These are phyloP conservation scores for Cladosporium colombiae DNA, from an alignment of 2,329 filamentous ascomycete species.

Conservation along the genomic window DNA sequence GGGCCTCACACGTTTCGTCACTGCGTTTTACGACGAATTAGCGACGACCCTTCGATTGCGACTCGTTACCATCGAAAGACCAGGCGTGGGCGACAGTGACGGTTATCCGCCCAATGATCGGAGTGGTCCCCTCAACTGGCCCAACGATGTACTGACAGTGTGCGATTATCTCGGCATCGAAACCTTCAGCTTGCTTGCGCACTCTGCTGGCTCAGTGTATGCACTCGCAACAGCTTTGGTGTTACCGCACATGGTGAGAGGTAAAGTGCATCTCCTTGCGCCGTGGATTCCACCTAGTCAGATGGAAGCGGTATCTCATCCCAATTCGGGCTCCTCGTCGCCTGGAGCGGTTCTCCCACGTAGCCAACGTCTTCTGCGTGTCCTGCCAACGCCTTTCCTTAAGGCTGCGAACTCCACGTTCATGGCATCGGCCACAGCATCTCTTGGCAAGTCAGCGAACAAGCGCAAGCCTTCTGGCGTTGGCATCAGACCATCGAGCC, in stretches of 20 bases:
- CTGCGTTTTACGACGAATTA: slow-evolving; percentile 95
- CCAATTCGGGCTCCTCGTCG: slow-evolving; percentile 52
- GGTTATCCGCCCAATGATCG: slow-evolving; percentile 77
- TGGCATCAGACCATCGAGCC: slow-evolving; percentile 22
- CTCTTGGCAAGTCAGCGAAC: slow-evolving; percentile 34
- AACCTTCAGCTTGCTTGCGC: slow-evolving; percentile 93
- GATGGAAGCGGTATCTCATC: slow-evolving; percentile 66
- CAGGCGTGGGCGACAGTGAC: slow-evolving; percentile 90
- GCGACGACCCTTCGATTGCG: slow-evolving; percentile 84
- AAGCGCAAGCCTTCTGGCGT: slow-evolving; percentile 27
- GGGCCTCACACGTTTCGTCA: slow-evolving; percentile 94
- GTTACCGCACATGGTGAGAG: slow-evolving; percentile 93
- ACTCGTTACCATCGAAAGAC: slow-evolving; percentile 89
- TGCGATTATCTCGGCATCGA: slow-evolving; percentile 89
- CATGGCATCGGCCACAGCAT: slow-evolving; percentile 70
- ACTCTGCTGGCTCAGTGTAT: slow-evolving; percentile 97
- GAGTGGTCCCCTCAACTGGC: slow-evolving; percentile 84
- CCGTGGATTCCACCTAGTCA: slow-evolving; percentile 98
- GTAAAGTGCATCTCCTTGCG: slow-evolving; percentile 88
- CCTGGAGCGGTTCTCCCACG: slow-evolving; percentile 86
- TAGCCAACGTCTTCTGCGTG: slow-evolving; percentile 85
- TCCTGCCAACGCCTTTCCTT: slow-evolving; percentile 84
- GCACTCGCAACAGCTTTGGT: slow-evolving; percentile 91
- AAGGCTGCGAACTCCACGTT: slow-evolving; percentile 95
- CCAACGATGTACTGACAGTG: slow-evolving; percentile 89